Base-by-base conservation (phyloP, 176 grass and related monocot genomes). In the Avena sativa region DNA sequence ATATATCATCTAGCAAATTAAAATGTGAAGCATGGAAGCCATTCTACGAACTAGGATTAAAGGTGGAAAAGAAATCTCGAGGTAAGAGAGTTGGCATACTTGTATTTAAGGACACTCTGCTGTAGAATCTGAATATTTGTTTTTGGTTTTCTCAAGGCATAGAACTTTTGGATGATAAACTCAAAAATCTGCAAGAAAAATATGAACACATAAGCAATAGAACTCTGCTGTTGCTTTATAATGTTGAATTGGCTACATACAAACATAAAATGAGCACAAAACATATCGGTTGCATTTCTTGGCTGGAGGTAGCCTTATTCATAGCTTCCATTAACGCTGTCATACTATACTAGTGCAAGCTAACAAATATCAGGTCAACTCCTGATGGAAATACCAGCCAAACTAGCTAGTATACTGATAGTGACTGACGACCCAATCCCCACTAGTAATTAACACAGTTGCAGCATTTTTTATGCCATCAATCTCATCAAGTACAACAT, bases 81-180 rank as follows among this genome's bases (percentile, higher is more conserved):
- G 81, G 71, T 11, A 74, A 84, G 49, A 83, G 68, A 89, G 56
- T 64, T 79, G 46, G 20, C 92, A 64, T 99, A 99, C 97, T 99
- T 99, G 92, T 99, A 99, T 69, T 96, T 99, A 81, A 96, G 84
- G 79, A 99, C 85, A 92, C 90, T 94, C 84, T 96, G 94, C 77
- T 99, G 94, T 84, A 96, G 94, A 89, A 99, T 96, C 90, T 99
- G 94, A 85, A 99, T 94, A 87, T 99, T 99, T 81, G 97, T 99
- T 91, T 99, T 99, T 14, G 97, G 97, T 91, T 96, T 99, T 88
- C 94, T 99, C 90, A 99, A 94, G 53, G 94, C 94, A 85, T 96
- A 96, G 65, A 99, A 93, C 85, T 96, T 99, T 85, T 99, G 97
- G 79, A 96, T 90, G 67, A 96, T 88, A 83, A 96, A 99, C 47